These are phyloP conservation scores for Pseudozyma pruni DNA, from an alignment of 1,284 basidiomycete genomes.

Conservation along the genomic window DNA sequence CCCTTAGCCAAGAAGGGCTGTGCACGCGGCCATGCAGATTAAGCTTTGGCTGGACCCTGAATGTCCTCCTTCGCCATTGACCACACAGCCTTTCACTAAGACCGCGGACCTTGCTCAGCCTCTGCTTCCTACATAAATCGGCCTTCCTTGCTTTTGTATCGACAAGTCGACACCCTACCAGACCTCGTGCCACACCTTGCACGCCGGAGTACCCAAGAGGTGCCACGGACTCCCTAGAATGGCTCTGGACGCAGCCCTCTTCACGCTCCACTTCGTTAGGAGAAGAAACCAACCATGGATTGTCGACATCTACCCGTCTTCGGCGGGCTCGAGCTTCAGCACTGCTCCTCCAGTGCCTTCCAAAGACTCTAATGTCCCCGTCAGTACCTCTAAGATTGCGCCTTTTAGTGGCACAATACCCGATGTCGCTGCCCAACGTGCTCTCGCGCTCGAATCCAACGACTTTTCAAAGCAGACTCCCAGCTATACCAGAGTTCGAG, in stretches of 20 bases:
- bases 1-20: neutral
- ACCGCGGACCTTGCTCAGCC: no score
- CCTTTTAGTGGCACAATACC: slow-evolving; percentile 41
- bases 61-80: neutral
- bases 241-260: slow-evolving; percentile 49
- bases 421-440: slow-evolving; percentile 27
- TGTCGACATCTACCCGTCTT: slow-evolving; percentile 40
- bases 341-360: slow-evolving; percentile 24
- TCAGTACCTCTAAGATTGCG: slow-evolving; percentile 11
- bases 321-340: neutral
- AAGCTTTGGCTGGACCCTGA: slow-evolving; percentile 7
- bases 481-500: slow-evolving; percentile 48
- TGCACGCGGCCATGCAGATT: neutral
- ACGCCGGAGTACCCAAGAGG: no score
- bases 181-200: no score
- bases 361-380: slow-evolving; percentile 11
- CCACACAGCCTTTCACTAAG: neutral
- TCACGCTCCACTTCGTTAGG: slow-evolving; percentile 50
- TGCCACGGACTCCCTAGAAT: no score
- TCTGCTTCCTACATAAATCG: neutral
- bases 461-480: slow-evolving; percentile 39
- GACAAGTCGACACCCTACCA: no score
- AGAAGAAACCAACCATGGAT: slow-evolving; percentile 39
- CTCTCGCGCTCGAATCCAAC: slow-evolving; percentile 22
- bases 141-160: no score